Conservation (phyloP, 192 early-diverging fungal genomes). For the Coemansia sp. region DNA sequence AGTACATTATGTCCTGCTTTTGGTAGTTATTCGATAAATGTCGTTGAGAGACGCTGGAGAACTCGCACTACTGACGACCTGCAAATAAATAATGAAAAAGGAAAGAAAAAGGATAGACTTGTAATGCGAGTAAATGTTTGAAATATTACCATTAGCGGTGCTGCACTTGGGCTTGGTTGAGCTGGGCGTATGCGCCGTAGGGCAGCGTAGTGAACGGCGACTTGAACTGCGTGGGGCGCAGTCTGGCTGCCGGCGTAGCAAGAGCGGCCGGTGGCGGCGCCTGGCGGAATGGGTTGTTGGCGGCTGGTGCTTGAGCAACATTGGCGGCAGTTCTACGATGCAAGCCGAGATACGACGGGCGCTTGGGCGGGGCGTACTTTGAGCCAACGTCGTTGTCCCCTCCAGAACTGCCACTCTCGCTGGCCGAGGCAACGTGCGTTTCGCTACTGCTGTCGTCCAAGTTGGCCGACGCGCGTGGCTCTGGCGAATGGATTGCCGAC, state of each 20-base stretch:
- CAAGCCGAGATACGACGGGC: conserved; percentile 42
- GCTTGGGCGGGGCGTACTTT: conserved; percentile 35
- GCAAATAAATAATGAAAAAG: too few species aligned
- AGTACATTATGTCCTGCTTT: conserved; percentile 16
- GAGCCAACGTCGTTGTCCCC: not conserved
- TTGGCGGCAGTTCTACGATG: conserved; percentile 23
- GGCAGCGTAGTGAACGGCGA: conserved; percentile 55
- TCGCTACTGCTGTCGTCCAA: conserved; percentile 8
- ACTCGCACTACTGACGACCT: not conserved
- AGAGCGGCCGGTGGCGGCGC: not conserved
- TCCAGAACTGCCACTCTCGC: conserved; percentile 6
- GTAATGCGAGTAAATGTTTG: too few species aligned
- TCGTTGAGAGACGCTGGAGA: conserved; percentile 7
- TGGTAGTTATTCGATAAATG: conserved; percentile 10
- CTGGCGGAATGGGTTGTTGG: not conserved
- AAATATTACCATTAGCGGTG: not conserved
- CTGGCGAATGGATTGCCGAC: conserved; percentile 39
- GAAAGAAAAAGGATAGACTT: too few species aligned
- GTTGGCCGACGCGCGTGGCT: conserved; percentile 11
- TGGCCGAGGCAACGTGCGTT: not conserved
- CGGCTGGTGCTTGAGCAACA: not conserved
- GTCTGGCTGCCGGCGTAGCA: conserved; percentile 7
- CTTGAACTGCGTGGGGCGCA: conserved; percentile 45
- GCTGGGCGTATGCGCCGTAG: conserved; percentile 40
- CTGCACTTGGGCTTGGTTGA: conserved; percentile 14